Conservation (phyloP, 176 grass and related monocot genomes). For the Secale cereale region DNA sequence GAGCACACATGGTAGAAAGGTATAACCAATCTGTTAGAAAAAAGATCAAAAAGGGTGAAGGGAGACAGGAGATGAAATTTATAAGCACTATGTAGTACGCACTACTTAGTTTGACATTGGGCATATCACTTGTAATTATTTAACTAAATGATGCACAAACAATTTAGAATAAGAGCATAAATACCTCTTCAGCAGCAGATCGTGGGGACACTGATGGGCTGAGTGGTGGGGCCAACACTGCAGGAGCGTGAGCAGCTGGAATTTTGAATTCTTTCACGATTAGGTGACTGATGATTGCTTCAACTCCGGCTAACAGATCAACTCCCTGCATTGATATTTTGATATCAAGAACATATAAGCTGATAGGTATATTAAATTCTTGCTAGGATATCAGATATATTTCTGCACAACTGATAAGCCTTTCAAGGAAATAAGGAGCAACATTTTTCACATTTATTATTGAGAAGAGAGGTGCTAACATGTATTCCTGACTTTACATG, state of each 20-base stretch:
- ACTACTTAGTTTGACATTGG: background rate
- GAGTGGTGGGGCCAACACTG: slow-evolving; percentile 50
- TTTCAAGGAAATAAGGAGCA: background rate
- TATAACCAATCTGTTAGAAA: slow-evolving; percentile 78
- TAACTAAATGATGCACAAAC: background rate
- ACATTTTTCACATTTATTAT: background rate
- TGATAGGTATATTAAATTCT: background rate
- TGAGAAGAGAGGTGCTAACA: background rate
- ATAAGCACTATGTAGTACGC: background rate
- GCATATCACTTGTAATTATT: background rate
- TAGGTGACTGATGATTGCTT: slow-evolving; percentile 90
- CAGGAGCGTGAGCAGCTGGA: slow-evolving; percentile 88
- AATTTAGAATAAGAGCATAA: background rate
- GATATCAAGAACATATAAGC: background rate
- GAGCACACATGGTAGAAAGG: slow-evolving; percentile 89
- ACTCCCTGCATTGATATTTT: slow-evolving; percentile 55
- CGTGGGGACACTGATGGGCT: slow-evolving; percentile 59
- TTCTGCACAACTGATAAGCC: too few relatives aligned
- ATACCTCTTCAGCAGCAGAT: slow-evolving; percentile 92
- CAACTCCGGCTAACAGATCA: slow-evolving; percentile 83
- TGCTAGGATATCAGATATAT: background rate
- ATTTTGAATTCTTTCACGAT: slow-evolving; percentile 94
- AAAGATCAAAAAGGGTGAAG: background rate
- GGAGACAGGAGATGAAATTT: background rate
- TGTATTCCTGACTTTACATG: background rate